Evolutionary conservation across 805 yeast genomes (phyloP), one percentile per base, ranked within the genome.

Genomic region (Kodamaea kakaduensis): DNA sequence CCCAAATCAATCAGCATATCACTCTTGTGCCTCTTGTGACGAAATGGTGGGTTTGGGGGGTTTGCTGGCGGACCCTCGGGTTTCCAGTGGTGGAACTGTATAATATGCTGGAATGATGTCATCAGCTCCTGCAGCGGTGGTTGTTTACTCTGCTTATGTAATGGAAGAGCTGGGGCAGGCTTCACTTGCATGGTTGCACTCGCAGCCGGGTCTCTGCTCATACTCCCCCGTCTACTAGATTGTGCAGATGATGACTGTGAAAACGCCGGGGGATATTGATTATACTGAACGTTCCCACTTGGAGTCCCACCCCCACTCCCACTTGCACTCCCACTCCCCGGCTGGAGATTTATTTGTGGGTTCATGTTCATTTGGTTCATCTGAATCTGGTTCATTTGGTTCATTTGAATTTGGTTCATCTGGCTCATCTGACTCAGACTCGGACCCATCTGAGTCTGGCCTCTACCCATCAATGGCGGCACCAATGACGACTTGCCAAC

Each of bases 71-170:
- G 52, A 17, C 50, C 53, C 31, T 63, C 71, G 0, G 77, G 77
- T 38, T 68, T 68, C 78, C 79, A 75, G 49, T 75, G 79, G 45
- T 74, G 78, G 51, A 75, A 74, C 45, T 73, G 79, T 20, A 73
- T 69, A 6, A 72, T 59, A 40, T 71, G 75, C 47, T 73, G 78
- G 41, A 69, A 62, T 13, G 67, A 62, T 9, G 70, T 58, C 71
- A 67, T 65, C 19, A 67, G 58, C 42, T 68, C 73, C 41, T 61
- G 72, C 13, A 60, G 51, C 20, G 64, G 67, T 5, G 57, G 61
- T 29, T 51, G 59, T 14, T 45, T 47, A 16, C 51, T 54, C 32
- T 53, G 64, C 37, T 51, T 56, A 40, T 59, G 60, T 19, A 64
- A 52, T 9, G 67, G 71, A 42, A 59, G 69, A 5, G 70, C 69